Evolutionary conservation across 352 stramenopile species (phyloP).

Genomic region (Phytophthora idaei): DNA sequence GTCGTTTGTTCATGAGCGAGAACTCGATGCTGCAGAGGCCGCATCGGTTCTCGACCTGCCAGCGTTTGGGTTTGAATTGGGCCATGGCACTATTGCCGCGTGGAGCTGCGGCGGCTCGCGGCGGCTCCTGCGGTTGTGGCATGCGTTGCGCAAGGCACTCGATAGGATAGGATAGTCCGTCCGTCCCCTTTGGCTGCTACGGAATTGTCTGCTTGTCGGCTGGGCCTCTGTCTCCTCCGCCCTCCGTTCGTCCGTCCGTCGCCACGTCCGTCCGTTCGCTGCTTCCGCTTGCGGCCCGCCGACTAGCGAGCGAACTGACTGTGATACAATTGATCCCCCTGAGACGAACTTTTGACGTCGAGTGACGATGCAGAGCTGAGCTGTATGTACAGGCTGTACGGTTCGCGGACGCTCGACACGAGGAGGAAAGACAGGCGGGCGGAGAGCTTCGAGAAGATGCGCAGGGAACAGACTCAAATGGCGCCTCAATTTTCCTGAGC

Average conservation of each 20-base stretch:
- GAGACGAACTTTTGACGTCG: conserved; percentile 14
- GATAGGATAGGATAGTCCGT: conserved; percentile 10
- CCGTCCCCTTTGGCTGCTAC: background rate
- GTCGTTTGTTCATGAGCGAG: conserved; percentile 62
- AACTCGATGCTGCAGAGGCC: conserved; percentile 66
- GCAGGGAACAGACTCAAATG: conserved; percentile 17
- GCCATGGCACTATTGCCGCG: conserved; percentile 49
- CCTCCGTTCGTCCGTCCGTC: conserved; percentile 6
- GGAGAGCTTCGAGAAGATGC: conserved; percentile 34
- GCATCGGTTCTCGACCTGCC: conserved; percentile 66
- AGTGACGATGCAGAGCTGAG: conserved; percentile 9
- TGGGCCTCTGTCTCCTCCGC: conserved; percentile 2
- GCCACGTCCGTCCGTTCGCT: conserved; percentile 4
- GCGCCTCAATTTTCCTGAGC: background rate
- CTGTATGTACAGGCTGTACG: conserved; percentile 24
- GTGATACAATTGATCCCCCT: conserved; percentile 14
- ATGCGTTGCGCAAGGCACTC: conserved; percentile 10
- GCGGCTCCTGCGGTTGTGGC: conserved; percentile 24
- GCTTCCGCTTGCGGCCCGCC: conserved; percentile 17
- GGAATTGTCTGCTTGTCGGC: conserved; percentile 25
- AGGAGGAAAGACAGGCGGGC: conserved; percentile 29
- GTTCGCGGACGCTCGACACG: conserved; percentile 19
- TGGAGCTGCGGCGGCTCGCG: conserved; percentile 17
- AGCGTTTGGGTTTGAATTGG: conserved; percentile 65
- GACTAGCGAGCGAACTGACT: conserved; percentile 36